A percentile compares a stretch with the other conserved stretches of the same genome.
Conservation (phyloP, 2,329 filamentous ascomycete species). For the Metarhizium album region DNA sequence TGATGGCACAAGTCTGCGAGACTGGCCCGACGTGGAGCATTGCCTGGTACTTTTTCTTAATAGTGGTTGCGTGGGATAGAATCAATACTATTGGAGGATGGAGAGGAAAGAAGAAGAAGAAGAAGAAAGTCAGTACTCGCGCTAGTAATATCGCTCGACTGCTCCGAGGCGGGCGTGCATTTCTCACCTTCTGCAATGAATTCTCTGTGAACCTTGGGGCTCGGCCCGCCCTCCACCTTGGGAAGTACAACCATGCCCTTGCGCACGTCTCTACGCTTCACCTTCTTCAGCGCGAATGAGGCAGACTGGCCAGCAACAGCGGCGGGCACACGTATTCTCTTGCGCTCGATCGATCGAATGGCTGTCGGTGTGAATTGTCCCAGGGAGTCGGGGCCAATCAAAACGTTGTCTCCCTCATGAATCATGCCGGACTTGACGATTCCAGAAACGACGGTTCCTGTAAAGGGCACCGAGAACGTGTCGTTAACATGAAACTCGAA, state of each 20-base stretch:
- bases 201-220: constrained; percentile 60
- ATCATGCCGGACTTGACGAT: constrained; percentile 83
- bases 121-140: not conserved
- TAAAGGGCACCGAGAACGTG: constrained; percentile 94
- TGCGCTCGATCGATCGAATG: constrained; percentile 88
- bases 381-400: constrained; percentile 82
- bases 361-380: constrained; percentile 82
- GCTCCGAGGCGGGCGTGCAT: not conserved
- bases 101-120: too few species aligned
- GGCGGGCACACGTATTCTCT: constrained; percentile 78
- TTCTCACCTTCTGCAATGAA: constrained; percentile 64
- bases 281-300: constrained; percentile 79
- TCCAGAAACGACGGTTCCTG: constrained; percentile 90
- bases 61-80: constrained; percentile 89
- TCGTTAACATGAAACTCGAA: constrained; percentile 97
- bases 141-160: not conserved
- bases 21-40: constrained; percentile 97
- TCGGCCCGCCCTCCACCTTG: constrained; percentile 61
- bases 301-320: constrained; percentile 88
- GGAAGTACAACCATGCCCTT: constrained; percentile 97
- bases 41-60: constrained; percentile 92
- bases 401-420: constrained; percentile 79
- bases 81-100: constrained; percentile 80
- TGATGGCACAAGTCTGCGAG: constrained; percentile 91
- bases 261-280: constrained; percentile 82